phyloP scores from a whole-genome alignment of 345 rosid species.

The Eucalyptus marginata region DNA sequence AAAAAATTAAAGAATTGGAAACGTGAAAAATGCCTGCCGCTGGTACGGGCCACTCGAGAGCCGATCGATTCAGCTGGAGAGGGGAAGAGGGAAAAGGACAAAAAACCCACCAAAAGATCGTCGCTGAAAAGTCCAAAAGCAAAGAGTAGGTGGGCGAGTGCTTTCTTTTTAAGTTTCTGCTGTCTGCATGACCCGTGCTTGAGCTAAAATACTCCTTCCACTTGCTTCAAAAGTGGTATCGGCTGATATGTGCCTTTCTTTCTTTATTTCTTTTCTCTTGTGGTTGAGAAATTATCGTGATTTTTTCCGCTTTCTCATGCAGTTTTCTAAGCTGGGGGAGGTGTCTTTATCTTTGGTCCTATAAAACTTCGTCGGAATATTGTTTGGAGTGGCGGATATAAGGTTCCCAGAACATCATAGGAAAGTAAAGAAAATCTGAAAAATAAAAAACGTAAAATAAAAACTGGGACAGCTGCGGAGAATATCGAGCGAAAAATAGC shows the following conservation, averaged over 20 bases:
- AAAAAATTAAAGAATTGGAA: background rate
- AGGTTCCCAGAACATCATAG: background rate
- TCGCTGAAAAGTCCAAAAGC: background rate
- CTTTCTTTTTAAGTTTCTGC: background rate
- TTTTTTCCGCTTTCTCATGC: background rate
- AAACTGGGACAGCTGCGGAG: background rate
- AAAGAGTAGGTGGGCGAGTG: background rate
- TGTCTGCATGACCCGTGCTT: background rate
- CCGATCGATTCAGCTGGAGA: background rate
- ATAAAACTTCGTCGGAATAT: background rate
- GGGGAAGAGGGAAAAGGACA: background rate
- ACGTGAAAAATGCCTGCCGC: background rate
- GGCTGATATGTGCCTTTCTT: background rate
- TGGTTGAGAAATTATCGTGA: background rate
- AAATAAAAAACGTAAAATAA: background rate
- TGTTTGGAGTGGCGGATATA: background rate
- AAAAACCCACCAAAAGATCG: background rate
- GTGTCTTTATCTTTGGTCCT: background rate
- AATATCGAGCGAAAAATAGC: background rate
- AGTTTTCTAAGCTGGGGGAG: background rate
- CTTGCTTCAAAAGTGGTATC: background rate
- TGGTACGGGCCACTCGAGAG: background rate
- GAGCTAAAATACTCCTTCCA: background rate
- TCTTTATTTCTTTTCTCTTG: background rate
- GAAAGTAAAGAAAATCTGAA: background rate